These are phyloP conservation scores for Shiraia bambusicola DNA, from an alignment of 2,329 filamentous ascomycete genomes.

Conservation along the genomic window DNA sequence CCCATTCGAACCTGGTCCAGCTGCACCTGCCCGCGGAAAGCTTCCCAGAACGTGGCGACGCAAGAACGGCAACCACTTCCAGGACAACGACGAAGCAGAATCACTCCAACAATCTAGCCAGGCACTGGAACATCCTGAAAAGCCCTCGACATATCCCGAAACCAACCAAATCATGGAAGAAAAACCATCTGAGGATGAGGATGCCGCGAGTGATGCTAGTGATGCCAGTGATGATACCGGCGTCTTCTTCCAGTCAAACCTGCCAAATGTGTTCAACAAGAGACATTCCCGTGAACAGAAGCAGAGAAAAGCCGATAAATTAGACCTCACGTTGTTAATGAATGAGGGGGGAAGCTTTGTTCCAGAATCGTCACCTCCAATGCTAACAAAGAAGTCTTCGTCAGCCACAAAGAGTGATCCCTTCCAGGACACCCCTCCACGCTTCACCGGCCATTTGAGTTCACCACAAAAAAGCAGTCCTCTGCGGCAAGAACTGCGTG, in stretches of 20 bases:
- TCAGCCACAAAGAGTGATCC: conserved; percentile 24
- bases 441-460: conserved; percentile 25
- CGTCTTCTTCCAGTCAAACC: conserved; percentile 40
- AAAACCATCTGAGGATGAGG: conserved; percentile 18
- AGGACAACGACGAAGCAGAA: conserved; percentile 43
- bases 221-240: conserved; percentile 41
- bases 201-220: conserved; percentile 16
- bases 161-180: conserved; percentile 1
- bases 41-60: conserved; percentile 48
- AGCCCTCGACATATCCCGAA: conserved; percentile 2
- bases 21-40: conserved; percentile 43
- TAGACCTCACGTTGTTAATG: conserved; percentile 35
- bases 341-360: conserved; percentile 35
- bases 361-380: conserved; percentile 34
- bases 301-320: conserved; percentile 26
- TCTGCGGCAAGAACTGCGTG: conserved; percentile 32
- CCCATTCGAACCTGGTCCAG: conserved; percentile 34
- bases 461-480: conserved; percentile 41
- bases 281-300: conserved; percentile 24
- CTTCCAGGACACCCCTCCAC: conserved; percentile 36
- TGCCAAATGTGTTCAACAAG: conserved; percentile 30
- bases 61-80: conserved; percentile 41
- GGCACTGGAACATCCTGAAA: too few species aligned
- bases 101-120: conserved; percentile 13
- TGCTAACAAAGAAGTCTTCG: conserved; percentile 17